phyloP scores from a whole-genome alignment of 345 rosid species.

The Eucalyptus paniculata region DNA sequence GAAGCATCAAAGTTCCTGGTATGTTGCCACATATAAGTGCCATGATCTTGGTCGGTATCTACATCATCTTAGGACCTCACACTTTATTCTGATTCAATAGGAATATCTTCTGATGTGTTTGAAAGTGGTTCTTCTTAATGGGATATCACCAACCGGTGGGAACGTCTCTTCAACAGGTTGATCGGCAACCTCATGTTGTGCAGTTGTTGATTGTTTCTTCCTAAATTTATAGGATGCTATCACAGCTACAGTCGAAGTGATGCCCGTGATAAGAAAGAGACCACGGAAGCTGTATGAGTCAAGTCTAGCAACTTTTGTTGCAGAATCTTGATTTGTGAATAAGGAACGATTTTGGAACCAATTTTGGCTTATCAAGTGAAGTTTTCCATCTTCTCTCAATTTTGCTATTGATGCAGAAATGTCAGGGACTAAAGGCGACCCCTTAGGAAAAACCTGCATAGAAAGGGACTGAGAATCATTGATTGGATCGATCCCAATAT shows the following conservation, averaged over 20 bases:
- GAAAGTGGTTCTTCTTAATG: not conserved
- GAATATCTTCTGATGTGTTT: not conserved
- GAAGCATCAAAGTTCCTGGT: not conserved
- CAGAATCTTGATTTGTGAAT: not conserved
- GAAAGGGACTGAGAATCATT: too few relatives aligned
- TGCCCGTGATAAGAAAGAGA: slow-evolving; percentile 10
- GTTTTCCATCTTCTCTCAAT: too few relatives aligned
- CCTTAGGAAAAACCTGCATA: too few relatives aligned
- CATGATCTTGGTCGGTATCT: not conserved
- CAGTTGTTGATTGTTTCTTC: not conserved
- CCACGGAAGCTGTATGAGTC: not conserved
- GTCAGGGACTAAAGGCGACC: too few relatives aligned
- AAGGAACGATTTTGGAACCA: too few relatives aligned
- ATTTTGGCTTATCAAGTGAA: too few relatives aligned
- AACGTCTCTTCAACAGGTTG: not conserved
- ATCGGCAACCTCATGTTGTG: not conserved
- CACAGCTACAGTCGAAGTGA: slow-evolving; percentile 1
- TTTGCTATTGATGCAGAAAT: too few relatives aligned
- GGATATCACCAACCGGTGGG: not conserved
- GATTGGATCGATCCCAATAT: too few relatives aligned
- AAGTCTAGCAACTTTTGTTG: not conserved
- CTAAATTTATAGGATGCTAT: not conserved
- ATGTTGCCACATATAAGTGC: not conserved
- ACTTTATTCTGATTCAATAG: not conserved
- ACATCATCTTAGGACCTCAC: not conserved